Percentiles rank a stretch among this genome's conserved stretches.
Evolutionary conservation across 805 yeast genomes (phyloP).

Genomic region (Spathaspora girioi): DNA sequence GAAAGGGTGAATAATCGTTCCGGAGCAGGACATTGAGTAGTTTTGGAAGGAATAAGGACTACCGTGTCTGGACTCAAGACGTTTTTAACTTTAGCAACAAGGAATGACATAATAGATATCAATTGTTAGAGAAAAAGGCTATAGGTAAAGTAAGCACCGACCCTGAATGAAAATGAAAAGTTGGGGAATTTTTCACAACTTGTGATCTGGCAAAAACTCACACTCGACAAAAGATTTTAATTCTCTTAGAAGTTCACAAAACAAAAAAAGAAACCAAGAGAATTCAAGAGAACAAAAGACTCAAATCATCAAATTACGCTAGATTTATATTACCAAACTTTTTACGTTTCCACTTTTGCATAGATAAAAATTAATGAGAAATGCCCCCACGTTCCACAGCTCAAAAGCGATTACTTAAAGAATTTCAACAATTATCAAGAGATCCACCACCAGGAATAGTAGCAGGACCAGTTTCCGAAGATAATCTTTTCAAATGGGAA

Average conservation of each 20-base stretch:
- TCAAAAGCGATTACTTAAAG: slow-evolving; percentile 80
- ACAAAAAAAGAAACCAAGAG: not conserved
- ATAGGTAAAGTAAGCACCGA: not conserved
- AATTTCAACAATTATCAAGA: slow-evolving; percentile 76
- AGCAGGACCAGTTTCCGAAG: slow-evolving; percentile 84
- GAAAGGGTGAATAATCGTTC: slow-evolving; percentile 67
- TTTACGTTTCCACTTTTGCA: not conserved
- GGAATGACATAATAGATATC: slow-evolving; percentile 5
- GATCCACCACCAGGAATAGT: slow-evolving; percentile 95
- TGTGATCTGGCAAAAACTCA: not conserved
- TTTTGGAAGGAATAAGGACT: slow-evolving; percentile 50
- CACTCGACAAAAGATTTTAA: not conserved
- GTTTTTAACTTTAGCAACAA: slow-evolving; percentile 60
- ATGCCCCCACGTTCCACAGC: slow-evolving; percentile 56
- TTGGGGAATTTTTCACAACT: not conserved
- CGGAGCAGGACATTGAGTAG: slow-evolving; percentile 39
- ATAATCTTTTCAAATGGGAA: slow-evolving; percentile 76
- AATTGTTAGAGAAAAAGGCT: not conserved
- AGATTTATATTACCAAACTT: not conserved
- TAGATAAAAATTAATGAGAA: not conserved
- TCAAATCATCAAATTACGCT: not conserved
- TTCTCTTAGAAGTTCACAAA: not conserved
- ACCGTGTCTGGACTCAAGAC: slow-evolving; percentile 72
- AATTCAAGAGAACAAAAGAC: not conserved
- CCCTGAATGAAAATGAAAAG: no score